Conservation (phyloP, 768 basidiomycete genomes). For the Sarcodon sp. region DNA sequence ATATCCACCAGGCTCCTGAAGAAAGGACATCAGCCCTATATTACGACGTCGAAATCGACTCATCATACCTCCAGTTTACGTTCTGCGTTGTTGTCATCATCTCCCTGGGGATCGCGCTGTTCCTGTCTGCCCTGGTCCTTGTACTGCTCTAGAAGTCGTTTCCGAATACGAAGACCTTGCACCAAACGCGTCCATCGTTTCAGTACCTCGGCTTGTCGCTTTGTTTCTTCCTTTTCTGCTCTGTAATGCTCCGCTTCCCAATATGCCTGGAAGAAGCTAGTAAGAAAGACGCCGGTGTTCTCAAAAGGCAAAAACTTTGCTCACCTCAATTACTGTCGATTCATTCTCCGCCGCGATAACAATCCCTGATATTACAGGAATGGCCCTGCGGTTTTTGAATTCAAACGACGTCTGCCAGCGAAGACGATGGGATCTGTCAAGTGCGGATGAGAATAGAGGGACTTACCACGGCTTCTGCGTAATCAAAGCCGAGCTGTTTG, state of each 20-base stretch:
- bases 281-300: neutral
- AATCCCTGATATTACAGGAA: constrained; percentile 75
- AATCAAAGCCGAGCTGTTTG: constrained; percentile 75
- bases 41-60: neutral
- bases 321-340: constrained; percentile 58
- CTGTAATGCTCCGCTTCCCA: constrained; percentile 70
- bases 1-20: constrained; percentile 37
- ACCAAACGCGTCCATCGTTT: constrained; percentile 86
- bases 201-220: constrained; percentile 66
- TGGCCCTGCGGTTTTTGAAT: constrained; percentile 85
- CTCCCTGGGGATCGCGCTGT: neutral
- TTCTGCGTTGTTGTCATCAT: too few relatives aligned
- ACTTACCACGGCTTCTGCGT: constrained; percentile 90
- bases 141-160: constrained; percentile 76
- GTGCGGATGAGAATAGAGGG: neutral
- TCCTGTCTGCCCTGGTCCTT: constrained; percentile 12
- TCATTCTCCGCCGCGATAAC: constrained; percentile 81
- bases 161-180: constrained; percentile 77
- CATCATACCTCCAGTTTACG: too few relatives aligned
- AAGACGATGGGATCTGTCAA: constrained; percentile 1
- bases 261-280: constrained; percentile 48
- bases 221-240: constrained; percentile 62
- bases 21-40: constrained; percentile 1
- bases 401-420: constrained; percentile 81
- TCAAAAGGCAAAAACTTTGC: constrained; percentile 8